phyloP scores from a whole-genome alignment of 495 filamentous ascomycete species.

The Polyplosphaeria fusca region DNA sequence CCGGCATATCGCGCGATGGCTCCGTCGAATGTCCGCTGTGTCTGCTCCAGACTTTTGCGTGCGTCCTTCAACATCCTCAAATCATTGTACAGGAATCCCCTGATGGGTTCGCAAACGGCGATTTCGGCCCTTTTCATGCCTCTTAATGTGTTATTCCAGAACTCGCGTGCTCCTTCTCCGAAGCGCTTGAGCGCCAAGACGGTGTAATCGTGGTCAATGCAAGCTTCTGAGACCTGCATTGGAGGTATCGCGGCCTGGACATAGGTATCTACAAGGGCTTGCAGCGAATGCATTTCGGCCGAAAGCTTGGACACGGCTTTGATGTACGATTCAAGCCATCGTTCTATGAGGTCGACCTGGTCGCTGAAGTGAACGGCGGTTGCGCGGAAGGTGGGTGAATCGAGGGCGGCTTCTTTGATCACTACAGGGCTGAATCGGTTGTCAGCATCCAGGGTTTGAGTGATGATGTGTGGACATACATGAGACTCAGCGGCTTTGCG shows the following conservation, averaged over 20 bases:
- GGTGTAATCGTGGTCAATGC: conserved; percentile 94
- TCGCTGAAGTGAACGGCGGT: conserved; percentile 85
- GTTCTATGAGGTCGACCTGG: conserved; percentile 85
- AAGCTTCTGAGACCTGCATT: conserved; percentile 67
- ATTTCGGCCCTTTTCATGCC: conserved; percentile 71
- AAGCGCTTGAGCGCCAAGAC: conserved; percentile 77
- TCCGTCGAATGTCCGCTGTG: conserved; percentile 79
- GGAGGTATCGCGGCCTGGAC: conserved; percentile 68
- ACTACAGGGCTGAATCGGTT: conserved; percentile 64
- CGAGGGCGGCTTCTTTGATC: conserved; percentile 90
- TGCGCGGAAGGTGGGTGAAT: conserved; percentile 91
- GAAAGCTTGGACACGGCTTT: conserved; percentile 73
- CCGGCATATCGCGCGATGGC: conserved; percentile 72
- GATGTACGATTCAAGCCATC: conserved; percentile 87
- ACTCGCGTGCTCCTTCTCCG: conserved; percentile 79
- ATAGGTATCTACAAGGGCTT: conserved; percentile 68
- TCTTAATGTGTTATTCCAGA: conserved; percentile 73
- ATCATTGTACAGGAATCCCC: conserved; percentile 70
- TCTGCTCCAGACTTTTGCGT: conserved; percentile 67
- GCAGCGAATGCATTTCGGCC: conserved; percentile 67
- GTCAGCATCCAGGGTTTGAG: neutral
- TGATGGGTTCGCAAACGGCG: conserved; percentile 76
- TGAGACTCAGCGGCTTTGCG: conserved; percentile 29
- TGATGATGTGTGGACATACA: conserved; percentile 27
- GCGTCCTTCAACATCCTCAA: conserved; percentile 69